Percentiles rank a stretch among this genome's conserved stretches.
These are phyloP conservation scores for Camellia oleifera DNA, from an alignment of 179 eudicot genomes.

Conservation along the genomic window DNA sequence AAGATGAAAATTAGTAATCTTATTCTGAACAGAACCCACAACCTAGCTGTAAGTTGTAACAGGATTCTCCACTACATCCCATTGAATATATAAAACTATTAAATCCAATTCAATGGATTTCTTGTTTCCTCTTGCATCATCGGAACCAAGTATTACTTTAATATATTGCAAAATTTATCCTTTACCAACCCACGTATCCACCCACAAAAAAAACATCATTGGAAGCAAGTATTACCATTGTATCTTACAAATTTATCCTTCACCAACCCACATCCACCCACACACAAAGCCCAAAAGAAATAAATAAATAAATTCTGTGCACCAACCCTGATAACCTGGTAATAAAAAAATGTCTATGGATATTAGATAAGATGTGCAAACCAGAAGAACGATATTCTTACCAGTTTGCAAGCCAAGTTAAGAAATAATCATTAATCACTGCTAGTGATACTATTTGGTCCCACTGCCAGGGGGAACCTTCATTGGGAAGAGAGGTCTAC, in stretches of 20 bases:
- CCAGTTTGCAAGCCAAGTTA: background rate
- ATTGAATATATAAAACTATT: background rate
- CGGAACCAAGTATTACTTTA: background rate
- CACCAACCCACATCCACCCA: background rate
- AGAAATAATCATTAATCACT: background rate
- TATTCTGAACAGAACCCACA: background rate
- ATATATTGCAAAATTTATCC: background rate
- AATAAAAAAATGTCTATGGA: too few species aligned
- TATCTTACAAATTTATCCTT: background rate
- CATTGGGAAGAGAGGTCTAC: background rate
- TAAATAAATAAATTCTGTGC: too few species aligned
- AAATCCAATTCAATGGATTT: background rate
- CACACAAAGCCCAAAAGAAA: too few species aligned
- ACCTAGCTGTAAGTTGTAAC: background rate
- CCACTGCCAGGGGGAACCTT: slow-evolving; percentile 7
- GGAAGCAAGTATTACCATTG: background rate
- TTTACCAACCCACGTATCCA: background rate
- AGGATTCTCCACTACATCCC: background rate
- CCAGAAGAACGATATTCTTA: background rate
- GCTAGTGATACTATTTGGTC: background rate
- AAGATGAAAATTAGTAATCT: background rate
- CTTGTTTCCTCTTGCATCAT: background rate
- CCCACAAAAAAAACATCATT: background rate
- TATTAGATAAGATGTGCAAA: background rate
- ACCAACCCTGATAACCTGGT: too few species aligned